These are phyloP conservation scores for Pyrenochaeta sp. DNA, from an alignment of 2,329 filamentous ascomycete genomes.

Conservation along the genomic window DNA sequence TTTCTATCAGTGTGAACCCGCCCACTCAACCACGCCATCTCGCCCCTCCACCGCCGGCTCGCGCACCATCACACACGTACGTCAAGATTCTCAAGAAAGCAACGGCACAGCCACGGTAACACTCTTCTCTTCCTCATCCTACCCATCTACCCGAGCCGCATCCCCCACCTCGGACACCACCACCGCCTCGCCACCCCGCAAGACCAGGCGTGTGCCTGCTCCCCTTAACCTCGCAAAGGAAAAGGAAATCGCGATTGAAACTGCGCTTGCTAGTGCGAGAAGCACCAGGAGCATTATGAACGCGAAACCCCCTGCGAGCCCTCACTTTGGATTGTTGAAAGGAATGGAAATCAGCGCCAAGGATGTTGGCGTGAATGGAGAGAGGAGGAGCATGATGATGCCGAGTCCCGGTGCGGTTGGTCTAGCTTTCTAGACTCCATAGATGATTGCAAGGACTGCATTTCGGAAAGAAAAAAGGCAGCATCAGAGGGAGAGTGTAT, in stretches of 20 bases:
- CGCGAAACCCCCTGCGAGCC: slow-evolving; percentile 39
- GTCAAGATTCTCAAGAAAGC: slow-evolving; percentile 41
- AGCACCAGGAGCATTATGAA: slow-evolving; percentile 24
- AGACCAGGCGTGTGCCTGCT: slow-evolving; percentile 38
- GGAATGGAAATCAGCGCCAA: slow-evolving; percentile 43
- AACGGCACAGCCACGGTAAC: slow-evolving; percentile 42
- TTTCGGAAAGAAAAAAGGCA: no score
- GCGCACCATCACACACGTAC: slow-evolving; percentile 31
- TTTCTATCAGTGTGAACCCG: slow-evolving; percentile 42
- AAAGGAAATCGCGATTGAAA: slow-evolving; percentile 32
- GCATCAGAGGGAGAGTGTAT: no score
- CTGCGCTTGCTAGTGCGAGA: slow-evolving; percentile 22
- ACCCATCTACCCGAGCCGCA: slow-evolving; percentile 22
- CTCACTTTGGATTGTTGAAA: slow-evolving; percentile 34
- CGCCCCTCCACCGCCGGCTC: slow-evolving; percentile 34
- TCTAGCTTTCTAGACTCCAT: slow-evolving; percentile 44
- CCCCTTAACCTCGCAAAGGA: slow-evolving; percentile 36
- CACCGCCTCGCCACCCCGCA: slow-evolving; percentile 20
- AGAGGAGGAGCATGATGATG: slow-evolving; percentile 15
- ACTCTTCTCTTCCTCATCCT: slow-evolving; percentile 29
- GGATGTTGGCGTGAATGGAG: slow-evolving; percentile 21
- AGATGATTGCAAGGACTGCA: not conserved
- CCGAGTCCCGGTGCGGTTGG: slow-evolving; percentile 37
- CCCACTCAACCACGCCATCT: slow-evolving; percentile 9
- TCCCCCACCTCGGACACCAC: slow-evolving; percentile 8